Conservation (phyloP, 2,329 filamentous ascomycete species). For the Colletotrichum eremochloae region DNA sequence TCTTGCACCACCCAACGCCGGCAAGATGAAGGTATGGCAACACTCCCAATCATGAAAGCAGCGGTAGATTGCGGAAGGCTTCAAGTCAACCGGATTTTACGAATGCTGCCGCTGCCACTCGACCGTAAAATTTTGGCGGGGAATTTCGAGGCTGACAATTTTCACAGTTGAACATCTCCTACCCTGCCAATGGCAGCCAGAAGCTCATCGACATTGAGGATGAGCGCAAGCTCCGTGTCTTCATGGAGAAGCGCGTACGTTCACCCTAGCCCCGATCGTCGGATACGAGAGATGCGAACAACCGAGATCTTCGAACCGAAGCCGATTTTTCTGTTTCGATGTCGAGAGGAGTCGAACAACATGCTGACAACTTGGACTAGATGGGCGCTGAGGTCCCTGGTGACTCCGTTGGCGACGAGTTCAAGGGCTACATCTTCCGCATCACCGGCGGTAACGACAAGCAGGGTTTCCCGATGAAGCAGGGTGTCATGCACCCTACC, state of each 20-base stretch:
- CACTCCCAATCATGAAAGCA: conserved; percentile 4
- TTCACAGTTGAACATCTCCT: conserved; percentile 74
- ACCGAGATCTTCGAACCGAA: conserved; percentile 51
- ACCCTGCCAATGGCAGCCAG: conserved; percentile 99
- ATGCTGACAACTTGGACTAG: conserved; percentile 58
- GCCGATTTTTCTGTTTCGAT: not conserved
- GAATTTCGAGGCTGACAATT: conserved; percentile 50
- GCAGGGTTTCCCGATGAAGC: conserved; percentile 99
- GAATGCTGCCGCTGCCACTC: conserved; percentile 3
- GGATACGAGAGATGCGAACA: conserved; percentile 45
- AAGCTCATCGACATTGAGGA: conserved; percentile 99
- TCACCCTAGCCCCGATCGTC: conserved; percentile 31
- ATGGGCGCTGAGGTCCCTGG: conserved; percentile 94
- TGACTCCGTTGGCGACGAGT: conserved; percentile 97
- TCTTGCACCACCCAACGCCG: conserved; percentile 61
- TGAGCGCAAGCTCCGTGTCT: conserved; percentile 98
- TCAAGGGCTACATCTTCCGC: conserved; percentile 99
- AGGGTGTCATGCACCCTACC: conserved; percentile 98
- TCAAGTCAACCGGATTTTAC: not conserved
- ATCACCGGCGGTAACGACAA: conserved; percentile 99
- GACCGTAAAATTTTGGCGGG: conserved; percentile 7
- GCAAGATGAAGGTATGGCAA: conserved; percentile 62
- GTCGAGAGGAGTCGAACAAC: conserved; percentile 18
- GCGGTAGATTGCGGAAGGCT: not conserved
- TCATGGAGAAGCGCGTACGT: conserved; percentile 97